Conservation (phyloP, 768 basidiomycete species). For the Mycena olivaceomarginata region DNA sequence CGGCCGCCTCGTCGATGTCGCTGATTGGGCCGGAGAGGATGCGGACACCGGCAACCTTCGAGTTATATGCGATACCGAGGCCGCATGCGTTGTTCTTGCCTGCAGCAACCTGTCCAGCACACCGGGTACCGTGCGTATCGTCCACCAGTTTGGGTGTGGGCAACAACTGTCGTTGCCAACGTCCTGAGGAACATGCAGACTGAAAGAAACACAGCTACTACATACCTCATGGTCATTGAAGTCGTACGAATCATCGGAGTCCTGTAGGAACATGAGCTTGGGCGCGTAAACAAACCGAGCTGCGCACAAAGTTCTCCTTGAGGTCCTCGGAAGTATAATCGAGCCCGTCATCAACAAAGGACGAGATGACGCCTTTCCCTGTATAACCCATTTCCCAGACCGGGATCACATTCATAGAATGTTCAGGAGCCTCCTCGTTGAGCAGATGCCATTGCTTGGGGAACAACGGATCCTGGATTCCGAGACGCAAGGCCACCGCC, state of each 20-base stretch:
- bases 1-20: conserved; percentile 95
- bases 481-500: conserved; percentile 38
- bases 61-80: conserved; percentile 93
- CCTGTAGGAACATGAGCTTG: conserved; percentile 50
- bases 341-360: conserved; percentile 89
- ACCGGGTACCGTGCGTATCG: conserved; percentile 98
- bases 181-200: too few species aligned
- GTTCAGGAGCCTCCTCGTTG: conserved; percentile 87
- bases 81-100: conserved; percentile 83
- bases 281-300: background rate
- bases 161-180: conserved; percentile 59
- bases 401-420: conserved; percentile 93
- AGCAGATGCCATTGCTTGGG: conserved; percentile 95
- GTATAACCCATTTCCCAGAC: conserved; percentile 95
- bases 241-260: background rate
- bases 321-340: background rate
- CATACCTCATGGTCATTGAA: conserved; percentile 84
- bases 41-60: conserved; percentile 94
- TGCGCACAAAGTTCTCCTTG: conserved; percentile 40
- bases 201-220: too few species aligned
- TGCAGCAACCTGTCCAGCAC: conserved; percentile 97
- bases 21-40: conserved; percentile 97
- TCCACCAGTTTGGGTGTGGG: conserved; percentile 93
- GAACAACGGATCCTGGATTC: conserved; percentile 89
- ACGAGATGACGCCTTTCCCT: conserved; percentile 90